These are phyloP conservation scores for Ogataea kodamae DNA, from an alignment of 805 yeast genomes.

Conservation along the genomic window DNA sequence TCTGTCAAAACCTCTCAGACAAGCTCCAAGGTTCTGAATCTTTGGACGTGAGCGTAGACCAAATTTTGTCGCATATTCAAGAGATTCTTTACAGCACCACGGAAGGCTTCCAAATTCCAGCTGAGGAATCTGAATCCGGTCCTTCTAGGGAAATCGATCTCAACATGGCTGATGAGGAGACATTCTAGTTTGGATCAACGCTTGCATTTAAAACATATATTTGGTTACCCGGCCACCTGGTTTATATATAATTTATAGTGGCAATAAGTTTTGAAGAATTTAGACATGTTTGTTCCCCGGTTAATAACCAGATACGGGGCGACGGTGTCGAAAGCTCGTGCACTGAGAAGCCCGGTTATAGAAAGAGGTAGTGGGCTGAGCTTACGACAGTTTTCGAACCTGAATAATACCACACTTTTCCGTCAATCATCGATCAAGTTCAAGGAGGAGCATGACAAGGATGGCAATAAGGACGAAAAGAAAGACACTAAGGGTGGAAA, in stretches of 20 bases:
- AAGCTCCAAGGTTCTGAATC: constrained; percentile 36
- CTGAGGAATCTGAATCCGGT: constrained; percentile 21
- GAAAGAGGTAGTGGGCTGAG: too few relatives aligned
- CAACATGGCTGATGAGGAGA: constrained; percentile 34
- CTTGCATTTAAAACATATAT: constrained; percentile 5
- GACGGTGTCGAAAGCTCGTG: too few relatives aligned
- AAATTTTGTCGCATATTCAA: constrained; percentile 59
- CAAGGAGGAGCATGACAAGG: constrained; percentile 10
- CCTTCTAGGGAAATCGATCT: constrained; percentile 20
- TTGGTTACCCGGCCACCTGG: constrained; percentile 8
- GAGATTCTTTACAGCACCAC: constrained; percentile 75
- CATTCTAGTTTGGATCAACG: constrained; percentile 24
- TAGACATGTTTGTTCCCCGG: constrained; percentile 5
- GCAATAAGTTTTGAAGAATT: constrained; percentile 2
- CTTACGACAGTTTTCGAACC: constrained; percentile 12
- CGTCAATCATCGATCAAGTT: constrained; percentile 9
- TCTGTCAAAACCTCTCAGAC: constrained; percentile 62
- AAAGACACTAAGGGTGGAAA: too few relatives aligned
- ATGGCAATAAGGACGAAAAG: constrained; percentile 13
- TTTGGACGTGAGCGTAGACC: constrained; percentile 31
- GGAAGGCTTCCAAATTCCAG: constrained; percentile 75
- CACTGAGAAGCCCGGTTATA: too few relatives aligned
- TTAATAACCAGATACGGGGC: too few relatives aligned
- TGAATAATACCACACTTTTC: constrained; percentile 16
- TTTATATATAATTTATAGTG: constrained; percentile 4